Evolutionary conservation across 2,329 filamentous ascomycete species (phyloP), one percentile per base, ranked within the genome.

Genomic region (Colletotrichum kahawae): DNA sequence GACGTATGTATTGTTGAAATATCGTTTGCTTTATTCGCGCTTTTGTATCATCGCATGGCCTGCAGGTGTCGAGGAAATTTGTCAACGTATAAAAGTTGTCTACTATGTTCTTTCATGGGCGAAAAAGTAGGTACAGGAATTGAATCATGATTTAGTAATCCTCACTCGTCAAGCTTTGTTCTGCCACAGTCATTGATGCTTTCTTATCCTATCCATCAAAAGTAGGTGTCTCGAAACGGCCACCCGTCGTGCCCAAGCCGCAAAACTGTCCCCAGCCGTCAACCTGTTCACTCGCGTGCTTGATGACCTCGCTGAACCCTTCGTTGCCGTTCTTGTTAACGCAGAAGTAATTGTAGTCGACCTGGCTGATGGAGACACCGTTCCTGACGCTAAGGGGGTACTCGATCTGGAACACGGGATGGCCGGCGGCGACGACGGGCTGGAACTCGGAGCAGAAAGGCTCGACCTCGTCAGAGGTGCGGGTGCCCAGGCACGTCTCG

Each of bases 381-480:
- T 78, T 76, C 13, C 79, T 77, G 29, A 72, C 72, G 29, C 81
- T 82, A 9, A 76, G 78, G 24, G 82, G 82, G 43, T 83, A 83
- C 78, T 83, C 82, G 60, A 83, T 82, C 77, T 83, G 81, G 38
- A 83, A 78, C 14, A 83, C 81, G 36, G 82, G 82, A 73, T 81
- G 82, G 34, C 75, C 79, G n/a, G 77, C 77, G 12, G 78, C 71
- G 33, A 83, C 67, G 59, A 82, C 82, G 10, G 54, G 72, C 76
- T 80, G 79, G 73, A 83, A 83, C 59, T 80, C 78, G 57, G 75
- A 74, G 75, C 82, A 83, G 56, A 82, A 82, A 21, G 76, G 78
- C 64, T 77, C 79, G 51, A 81, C 79, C 34, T 80, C 73, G 77
- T 75, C 76, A 18, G 70, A 65, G 12, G 63, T 64, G 24, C 77